Evolutionary conservation across 129 eudicot species (phyloP).

Genomic region (Erigeron canadensis): DNA sequence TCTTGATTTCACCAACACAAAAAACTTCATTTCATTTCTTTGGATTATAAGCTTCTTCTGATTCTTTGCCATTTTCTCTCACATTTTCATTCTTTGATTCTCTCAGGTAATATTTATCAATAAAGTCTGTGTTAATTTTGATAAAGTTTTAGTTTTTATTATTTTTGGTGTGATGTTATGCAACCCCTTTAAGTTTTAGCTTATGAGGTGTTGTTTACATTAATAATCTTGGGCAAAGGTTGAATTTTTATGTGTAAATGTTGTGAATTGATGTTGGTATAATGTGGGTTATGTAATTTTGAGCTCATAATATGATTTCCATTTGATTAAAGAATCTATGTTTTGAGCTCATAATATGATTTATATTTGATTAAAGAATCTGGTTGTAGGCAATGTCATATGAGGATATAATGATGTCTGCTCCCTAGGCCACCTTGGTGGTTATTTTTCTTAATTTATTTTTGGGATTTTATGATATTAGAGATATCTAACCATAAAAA

Average conservation of each 20-base stretch:
- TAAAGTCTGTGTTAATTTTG: not conserved
- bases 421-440: not conserved
- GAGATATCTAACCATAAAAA: not conserved
- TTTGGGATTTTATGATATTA: not conserved
- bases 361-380: not conserved
- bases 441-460: not conserved
- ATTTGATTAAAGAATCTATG: not conserved
- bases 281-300: not conserved
- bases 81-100: not conserved
- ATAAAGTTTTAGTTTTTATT: not conserved
- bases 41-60: not conserved
- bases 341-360: slow-evolving; percentile 4
- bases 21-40: not conserved
- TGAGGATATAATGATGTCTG: not conserved
- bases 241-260: not conserved
- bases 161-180: not conserved
- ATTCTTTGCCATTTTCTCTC: not conserved
- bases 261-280: not conserved
- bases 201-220: slow-evolving; percentile 12
- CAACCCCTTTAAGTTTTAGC: not conserved
- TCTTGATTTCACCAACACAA: not conserved
- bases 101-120: not conserved
- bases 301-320: not conserved
- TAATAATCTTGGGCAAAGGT: slow-evolving; percentile 2
- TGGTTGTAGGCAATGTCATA: slow-evolving; percentile 8